A percentile compares a stretch with the other conserved stretches of the same genome.
Conservation (phyloP, 2,329 filamentous ascomycete genomes). For the Trichoderma sp. region DNA sequence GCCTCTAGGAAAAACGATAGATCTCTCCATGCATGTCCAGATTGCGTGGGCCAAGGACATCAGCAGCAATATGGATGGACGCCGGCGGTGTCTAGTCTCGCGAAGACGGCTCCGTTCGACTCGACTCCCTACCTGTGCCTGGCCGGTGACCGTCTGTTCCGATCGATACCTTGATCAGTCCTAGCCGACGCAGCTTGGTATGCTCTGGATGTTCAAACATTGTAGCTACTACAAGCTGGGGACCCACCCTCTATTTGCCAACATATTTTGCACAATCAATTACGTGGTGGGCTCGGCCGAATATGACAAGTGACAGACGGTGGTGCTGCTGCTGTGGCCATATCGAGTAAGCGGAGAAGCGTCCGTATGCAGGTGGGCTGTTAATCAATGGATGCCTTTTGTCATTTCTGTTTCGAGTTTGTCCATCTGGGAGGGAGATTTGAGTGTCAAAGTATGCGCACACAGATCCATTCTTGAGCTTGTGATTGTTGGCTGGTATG, state of each 20-base stretch:
- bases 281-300: slow-evolving; percentile 5
- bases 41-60: background rate
- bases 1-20: background rate
- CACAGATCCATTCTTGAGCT: background rate
- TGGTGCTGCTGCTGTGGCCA: background rate
- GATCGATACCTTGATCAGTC: background rate
- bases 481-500: background rate
- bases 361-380: slow-evolving; percentile 3
- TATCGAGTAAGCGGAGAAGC: background rate
- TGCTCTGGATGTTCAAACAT: background rate
- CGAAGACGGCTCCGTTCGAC: background rate
- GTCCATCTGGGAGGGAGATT: background rate
- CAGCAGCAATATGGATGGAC: background rate
- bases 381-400: background rate
- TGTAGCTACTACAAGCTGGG: background rate
- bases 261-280: background rate
- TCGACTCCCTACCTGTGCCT: background rate
- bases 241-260: slow-evolving; percentile 1
- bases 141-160: background rate
- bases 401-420: background rate
- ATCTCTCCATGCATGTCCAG: slow-evolving; percentile 1
- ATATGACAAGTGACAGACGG: slow-evolving; percentile 20
- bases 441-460: background rate
- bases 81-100: background rate
- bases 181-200: slow-evolving; percentile 6